Base-by-base conservation (phyloP, 2,329 filamentous ascomycete genomes). In the Metarhizium humberi region DNA sequence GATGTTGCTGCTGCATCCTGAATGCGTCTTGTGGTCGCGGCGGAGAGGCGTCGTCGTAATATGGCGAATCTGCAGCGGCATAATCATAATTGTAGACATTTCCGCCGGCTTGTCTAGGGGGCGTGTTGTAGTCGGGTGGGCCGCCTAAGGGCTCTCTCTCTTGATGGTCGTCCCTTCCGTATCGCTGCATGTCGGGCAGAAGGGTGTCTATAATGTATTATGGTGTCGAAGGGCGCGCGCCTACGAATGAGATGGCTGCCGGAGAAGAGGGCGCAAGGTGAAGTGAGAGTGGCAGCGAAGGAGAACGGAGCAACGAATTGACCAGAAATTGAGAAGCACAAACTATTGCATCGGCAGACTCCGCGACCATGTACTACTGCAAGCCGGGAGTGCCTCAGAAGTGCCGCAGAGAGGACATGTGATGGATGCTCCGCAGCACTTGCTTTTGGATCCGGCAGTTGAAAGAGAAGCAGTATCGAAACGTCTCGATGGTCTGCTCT, bases 91-190 rank as follows among this genome's bases (percentile, higher is more conserved):
- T 56, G 57, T 64, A 61, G 55, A 54, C 59, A 49, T 65, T 54
- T 34, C 51, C 62, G 51, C 59, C 50, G 43, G 62, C 42, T 38
- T 18, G 48, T 20, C n/a, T 20, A 14, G 36, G 30, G 4, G 8
- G 4, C 7, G 25, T 46, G 20, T 46, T 49, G 38, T 50, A 52
- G 5, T 43, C 40, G 52, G 40, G 53, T 25, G 59, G 56, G 51
- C 61, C 61, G 46, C 69, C 69, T 50, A 72, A 65, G 55, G 68
- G 68, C 43, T 71, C 66, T 61, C 68, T 67, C 64, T 72, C 70
- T 57, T 67, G 67, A 36, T 64, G 64, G 57, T 70, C 67, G 51
- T 64, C 60, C 20, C 57, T 58, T 25, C 56, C 51, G 63, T 69
- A 67, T 56, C 65, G 64, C 61, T 66, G 63, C 70, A 72, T 72